A percentile compares a stretch with the other conserved stretches of the same genome.
Evolutionary conservation across 257 asterid genomes (phyloP).

Genomic region (Plantago ovata): DNA sequence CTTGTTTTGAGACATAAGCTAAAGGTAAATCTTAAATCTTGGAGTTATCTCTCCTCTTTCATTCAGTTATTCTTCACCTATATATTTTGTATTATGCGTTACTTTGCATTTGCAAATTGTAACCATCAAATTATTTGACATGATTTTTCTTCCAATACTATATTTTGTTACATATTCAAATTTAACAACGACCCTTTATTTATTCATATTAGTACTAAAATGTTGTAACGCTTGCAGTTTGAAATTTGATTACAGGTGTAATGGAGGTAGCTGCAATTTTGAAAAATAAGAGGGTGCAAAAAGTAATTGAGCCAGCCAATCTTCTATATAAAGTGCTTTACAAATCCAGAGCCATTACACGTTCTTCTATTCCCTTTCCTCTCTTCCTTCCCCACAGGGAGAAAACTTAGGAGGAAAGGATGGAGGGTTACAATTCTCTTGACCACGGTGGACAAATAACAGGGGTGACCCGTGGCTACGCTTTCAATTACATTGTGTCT

Average conservation of each 20-base stretch:
- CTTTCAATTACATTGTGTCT: not conserved
- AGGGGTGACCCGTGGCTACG: not conserved
- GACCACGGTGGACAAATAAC: not conserved
- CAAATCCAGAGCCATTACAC: constrained; percentile 2
- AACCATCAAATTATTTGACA: no score
- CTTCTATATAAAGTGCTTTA: not conserved
- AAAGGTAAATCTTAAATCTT: no score
- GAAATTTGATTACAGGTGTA: not conserved
- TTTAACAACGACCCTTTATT: no score
- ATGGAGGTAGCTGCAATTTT: not conserved
- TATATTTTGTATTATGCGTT: no score
- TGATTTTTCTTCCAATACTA: no score
- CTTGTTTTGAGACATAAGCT: no score
- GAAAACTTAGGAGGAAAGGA: not conserved
- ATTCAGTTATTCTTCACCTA: no score
- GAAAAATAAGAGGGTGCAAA: not conserved
- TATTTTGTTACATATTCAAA: no score
- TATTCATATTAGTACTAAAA: no score
- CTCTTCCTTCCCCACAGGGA: not conserved
- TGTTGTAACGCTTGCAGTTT: no score
- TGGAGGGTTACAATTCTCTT: not conserved
- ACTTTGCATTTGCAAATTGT: no score
- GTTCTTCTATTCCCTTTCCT: constrained; percentile 23
- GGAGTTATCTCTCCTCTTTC: no score
- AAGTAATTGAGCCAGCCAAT: not conserved